phyloP scores from a whole-genome alignment of 306 rosid species.

The Alnus glutinosa region DNA sequence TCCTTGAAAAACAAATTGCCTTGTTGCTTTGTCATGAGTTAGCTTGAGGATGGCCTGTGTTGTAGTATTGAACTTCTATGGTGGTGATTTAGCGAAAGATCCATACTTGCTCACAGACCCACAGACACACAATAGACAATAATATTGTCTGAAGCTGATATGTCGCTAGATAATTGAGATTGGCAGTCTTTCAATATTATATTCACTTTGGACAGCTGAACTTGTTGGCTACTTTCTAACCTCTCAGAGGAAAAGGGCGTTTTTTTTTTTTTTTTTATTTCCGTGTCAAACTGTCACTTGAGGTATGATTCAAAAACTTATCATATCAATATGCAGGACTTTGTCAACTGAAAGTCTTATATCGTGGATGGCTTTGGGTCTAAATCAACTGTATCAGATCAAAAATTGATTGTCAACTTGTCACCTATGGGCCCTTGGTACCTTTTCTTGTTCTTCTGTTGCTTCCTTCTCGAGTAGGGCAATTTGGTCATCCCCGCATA shows the following conservation, averaged over 20 bases:
- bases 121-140: background rate
- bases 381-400: background rate
- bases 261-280: background rate
- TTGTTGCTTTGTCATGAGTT: background rate
- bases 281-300: too few relatives aligned
- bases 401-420: background rate
- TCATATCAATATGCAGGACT: background rate
- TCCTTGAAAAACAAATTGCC: background rate
- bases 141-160: background rate
- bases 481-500: background rate
- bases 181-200: background rate
- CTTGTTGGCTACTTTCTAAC: background rate
- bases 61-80: background rate
- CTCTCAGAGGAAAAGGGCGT: background rate
- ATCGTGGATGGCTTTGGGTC: background rate
- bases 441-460: background rate
- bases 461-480: background rate
- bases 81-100: background rate
- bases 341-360: background rate
- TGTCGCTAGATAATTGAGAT: background rate
- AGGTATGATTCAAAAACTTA: too few relatives aligned
- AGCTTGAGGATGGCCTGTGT: background rate
- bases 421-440: background rate
- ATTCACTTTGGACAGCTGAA: background rate
- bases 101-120: background rate